Base-by-base conservation (phyloP, 768 basidiomycete species). In the Solioccasus polychromus region DNA sequence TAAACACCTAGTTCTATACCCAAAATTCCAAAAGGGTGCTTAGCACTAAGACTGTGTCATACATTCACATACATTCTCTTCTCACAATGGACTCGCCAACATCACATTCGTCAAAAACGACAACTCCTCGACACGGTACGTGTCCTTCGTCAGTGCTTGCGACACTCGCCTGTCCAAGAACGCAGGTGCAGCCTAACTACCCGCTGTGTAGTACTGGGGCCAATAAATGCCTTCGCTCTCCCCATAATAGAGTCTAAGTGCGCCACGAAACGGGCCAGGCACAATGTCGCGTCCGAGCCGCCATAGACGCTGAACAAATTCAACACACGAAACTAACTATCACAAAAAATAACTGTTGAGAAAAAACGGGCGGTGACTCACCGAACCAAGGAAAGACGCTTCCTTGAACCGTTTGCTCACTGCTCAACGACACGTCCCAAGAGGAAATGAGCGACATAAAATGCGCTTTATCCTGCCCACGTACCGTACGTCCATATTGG, bases 361-460 rank as follows among this genome's bases (percentile, higher is more conserved):
- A 31, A 9, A 15, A 5, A 15, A 11, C 11, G 11, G 15, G 11
- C 7, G 11, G 11, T 8, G 11, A 52, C 71, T 60, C 34, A 73
- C 75, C 10, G 78, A 68, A 39, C 78, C 78, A 1, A 78, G 54
- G 37, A 69, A 45, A 5, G 73, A 72, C 0, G 68, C 39, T 0
- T 15, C 25, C 46, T 80, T 78, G 17, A 70, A 54, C 3, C 76
- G 70, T 53, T 76, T 71, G 58, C 62, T 74, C 49, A 74, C 77
- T 79, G n/a, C n/a, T 3, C n/a, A 1, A 11, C n/a, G 20, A n/a
- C n/a, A n/a, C n/a, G n/a, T n/a, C n/a, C n/a, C n/a, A 15, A 15
- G 30, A 15, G 4, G 11, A 15, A 31, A 31, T 4, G 30, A 31
- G 30, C 7, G 8, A 31, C n/a, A 3, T 2, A 22, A 15, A 31